Base-by-base conservation (phyloP, 2,329 filamentous ascomycete genomes). In the Phialophora verrucosa region DNA sequence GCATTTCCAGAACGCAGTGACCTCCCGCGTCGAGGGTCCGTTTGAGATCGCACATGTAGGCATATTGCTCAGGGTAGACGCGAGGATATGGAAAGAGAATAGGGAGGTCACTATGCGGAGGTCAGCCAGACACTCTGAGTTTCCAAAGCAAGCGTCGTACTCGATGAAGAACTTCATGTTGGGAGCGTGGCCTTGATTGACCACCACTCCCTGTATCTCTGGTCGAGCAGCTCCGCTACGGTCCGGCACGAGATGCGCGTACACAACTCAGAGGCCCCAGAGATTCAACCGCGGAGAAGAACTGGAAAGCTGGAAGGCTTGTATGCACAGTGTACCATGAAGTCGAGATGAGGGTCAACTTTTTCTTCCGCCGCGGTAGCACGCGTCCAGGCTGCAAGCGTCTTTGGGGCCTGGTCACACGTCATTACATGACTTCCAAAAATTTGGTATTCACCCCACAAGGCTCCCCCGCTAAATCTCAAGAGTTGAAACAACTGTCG, bases 1-100 rank as follows among this genome's bases (percentile, higher is more conserved):
- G 95, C 95, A 99, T 99, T 81, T 99, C 95, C 73, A 99, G 82
- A 25, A 99, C 94, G 78, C 93, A 97, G 80, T 99, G 93, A 68
- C 95, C 96, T 60, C 92, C 92, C 23, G 90, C 91, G 84, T 99
- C 95, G 75, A 99, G 89, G 23, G 95, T 98, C 78, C 83, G 86
- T 78, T 93, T 93, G 78, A 93, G 87, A 82, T 92, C 91, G 76
- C 89, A 91, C 91, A 93, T 93, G 81, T 93, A 87, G 77, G 86
- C 86, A 88, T 90, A 89, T 82, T 90, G 88, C 78, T 90, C 88
- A 69, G 90, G 87, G 77, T 91, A 91, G 74, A 91, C 90, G 73
- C 88, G 83, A 68, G 89, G 88, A 77, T 91, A 91, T n/a, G 89
- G 89, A 76, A 91, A 91, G 64, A 91, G 85, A 69, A 91, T 84